Evolutionary conservation across 441 rosid genomes (phyloP).

Genomic region (Flueggea neowawraea): DNA sequence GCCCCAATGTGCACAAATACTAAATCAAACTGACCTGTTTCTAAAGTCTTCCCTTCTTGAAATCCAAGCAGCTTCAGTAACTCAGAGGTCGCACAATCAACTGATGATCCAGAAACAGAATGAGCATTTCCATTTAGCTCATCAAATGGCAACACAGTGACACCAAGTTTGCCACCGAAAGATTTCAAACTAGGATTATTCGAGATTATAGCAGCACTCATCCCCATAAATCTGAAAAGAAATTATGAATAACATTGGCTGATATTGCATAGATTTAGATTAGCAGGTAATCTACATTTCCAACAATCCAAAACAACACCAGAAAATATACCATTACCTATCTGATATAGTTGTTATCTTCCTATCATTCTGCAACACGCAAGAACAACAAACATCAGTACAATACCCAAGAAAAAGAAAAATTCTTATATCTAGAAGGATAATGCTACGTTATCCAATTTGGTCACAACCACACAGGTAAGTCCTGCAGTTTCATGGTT

Average conservation of each 20-base stretch:
- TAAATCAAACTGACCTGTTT: constrained; percentile 52
- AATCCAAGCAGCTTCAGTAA: constrained; percentile 70
- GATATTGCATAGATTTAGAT: neutral
- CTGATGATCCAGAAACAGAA: constrained; percentile 17
- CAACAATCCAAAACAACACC: neutral
- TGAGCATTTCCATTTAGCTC: constrained; percentile 28
- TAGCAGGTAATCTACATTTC: neutral
- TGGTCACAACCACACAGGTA: too few relatives aligned
- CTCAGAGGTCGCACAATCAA: constrained; percentile 29
- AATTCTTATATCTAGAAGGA: neutral
- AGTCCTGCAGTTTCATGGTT: too few relatives aligned
- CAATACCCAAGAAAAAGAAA: constrained; percentile 4
- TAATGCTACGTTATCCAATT: too few relatives aligned
- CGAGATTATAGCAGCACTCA: constrained; percentile 71
- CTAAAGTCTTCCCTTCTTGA: constrained; percentile 48
- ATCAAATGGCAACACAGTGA: constrained; percentile 34
- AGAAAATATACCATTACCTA: constrained; percentile 37
- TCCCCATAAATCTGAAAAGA: constrained; percentile 69
- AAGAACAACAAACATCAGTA: constrained; percentile 9
- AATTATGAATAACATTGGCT: constrained; percentile 12
- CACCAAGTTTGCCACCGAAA: constrained; percentile 54
- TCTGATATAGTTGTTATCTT: constrained; percentile 40
- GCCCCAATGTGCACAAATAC: constrained; percentile 65
- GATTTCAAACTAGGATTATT: constrained; percentile 41
- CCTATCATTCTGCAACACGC: constrained; percentile 6